Percentiles rank a stretch among this genome's conserved stretches.
phyloP scores from a whole-genome alignment of 768 basidiomycete species.

The Xerocomellus chrysenteron region DNA sequence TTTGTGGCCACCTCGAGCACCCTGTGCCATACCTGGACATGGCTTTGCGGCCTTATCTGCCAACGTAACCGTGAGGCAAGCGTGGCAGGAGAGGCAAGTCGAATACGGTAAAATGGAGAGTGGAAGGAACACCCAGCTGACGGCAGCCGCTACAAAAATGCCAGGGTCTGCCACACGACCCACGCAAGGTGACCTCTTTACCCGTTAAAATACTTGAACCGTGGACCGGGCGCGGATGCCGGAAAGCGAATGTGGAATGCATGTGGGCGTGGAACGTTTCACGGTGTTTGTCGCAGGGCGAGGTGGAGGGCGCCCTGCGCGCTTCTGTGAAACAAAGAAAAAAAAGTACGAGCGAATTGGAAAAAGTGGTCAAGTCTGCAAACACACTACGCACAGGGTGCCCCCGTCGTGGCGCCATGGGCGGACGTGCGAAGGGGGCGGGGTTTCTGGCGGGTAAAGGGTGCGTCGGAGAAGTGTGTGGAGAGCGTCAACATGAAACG shows the following conservation, averaged over 20 bases:
- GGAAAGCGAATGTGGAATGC: constrained; percentile 3
- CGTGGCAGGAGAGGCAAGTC: constrained; percentile 5
- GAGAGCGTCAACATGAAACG: constrained; percentile 28
- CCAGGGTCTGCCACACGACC: constrained; percentile 16
- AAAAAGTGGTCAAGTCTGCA: constrained; percentile 9
- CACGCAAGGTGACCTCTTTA: constrained; percentile 1
- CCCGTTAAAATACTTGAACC: constrained; percentile 2
- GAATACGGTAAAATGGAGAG: constrained; percentile 13
- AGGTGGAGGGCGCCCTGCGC: neutral
- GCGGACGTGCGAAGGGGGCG: constrained; percentile 4
- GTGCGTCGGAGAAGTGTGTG: constrained; percentile 20
- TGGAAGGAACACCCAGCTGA: constrained; percentile 3
- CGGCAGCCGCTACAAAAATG: constrained; percentile 14
- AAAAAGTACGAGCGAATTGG: constrained; percentile 1
- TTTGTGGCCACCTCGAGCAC: constrained; percentile 5
- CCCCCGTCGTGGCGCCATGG: neutral
- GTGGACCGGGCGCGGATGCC: neutral
- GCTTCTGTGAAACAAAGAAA: neutral
- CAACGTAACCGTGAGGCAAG: constrained; percentile 3
- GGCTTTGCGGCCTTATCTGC: constrained; percentile 16
- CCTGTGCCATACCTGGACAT: constrained; percentile 11
- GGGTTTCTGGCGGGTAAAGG: constrained; percentile 18
- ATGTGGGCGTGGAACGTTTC: neutral
- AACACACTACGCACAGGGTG: neutral
- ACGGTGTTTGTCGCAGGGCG: neutral